Percentiles rank a stretch among this genome's conserved stretches.
These are phyloP conservation scores for Coemansia sp. DNA, from an alignment of 192 early-diverging fungal species.

Conservation along the genomic window DNA sequence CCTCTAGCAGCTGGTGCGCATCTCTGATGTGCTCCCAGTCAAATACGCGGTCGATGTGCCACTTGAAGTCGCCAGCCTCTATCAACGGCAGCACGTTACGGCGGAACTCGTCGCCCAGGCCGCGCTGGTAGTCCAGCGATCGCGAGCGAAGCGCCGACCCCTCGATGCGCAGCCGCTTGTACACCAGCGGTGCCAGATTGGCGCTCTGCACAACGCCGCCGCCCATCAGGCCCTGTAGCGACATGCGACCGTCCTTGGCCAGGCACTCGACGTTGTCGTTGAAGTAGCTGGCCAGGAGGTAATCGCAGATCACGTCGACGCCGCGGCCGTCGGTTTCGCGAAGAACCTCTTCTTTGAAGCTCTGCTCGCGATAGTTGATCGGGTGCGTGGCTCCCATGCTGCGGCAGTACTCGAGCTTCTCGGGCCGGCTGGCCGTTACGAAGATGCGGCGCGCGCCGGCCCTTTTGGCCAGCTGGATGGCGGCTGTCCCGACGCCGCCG, in stretches of 20 bases:
- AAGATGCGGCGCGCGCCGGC: conserved; percentile 64
- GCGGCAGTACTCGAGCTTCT: conserved; percentile 67
- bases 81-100: conserved; percentile 58
- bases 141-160: conserved; percentile 72
- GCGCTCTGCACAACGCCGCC: conserved; percentile 39
- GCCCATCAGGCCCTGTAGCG: conserved; percentile 68
- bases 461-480: conserved; percentile 76
- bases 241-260: conserved; percentile 73
- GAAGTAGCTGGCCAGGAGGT: conserved; percentile 65
- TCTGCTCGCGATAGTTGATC: conserved; percentile 74
- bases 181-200: conserved; percentile 54
- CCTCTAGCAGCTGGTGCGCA: conserved; percentile 68
- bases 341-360: conserved; percentile 60
- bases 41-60: conserved; percentile 62
- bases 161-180: conserved; percentile 66
- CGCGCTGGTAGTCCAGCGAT: conserved; percentile 62
- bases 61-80: conserved; percentile 49
- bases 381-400: conserved; percentile 68
- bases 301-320: conserved; percentile 73
- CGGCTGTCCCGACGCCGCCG: conserved; percentile 71
- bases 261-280: conserved; percentile 54
- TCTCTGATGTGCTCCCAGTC: conserved; percentile 67
- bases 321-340: conserved; percentile 63
- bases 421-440: conserved; percentile 66
- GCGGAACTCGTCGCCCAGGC: conserved; percentile 57